Evolutionary conservation across 2,329 filamentous ascomycete genomes (phyloP), one percentile per base, ranked within the genome.

Genomic region (Setomelanomma holmii): DNA sequence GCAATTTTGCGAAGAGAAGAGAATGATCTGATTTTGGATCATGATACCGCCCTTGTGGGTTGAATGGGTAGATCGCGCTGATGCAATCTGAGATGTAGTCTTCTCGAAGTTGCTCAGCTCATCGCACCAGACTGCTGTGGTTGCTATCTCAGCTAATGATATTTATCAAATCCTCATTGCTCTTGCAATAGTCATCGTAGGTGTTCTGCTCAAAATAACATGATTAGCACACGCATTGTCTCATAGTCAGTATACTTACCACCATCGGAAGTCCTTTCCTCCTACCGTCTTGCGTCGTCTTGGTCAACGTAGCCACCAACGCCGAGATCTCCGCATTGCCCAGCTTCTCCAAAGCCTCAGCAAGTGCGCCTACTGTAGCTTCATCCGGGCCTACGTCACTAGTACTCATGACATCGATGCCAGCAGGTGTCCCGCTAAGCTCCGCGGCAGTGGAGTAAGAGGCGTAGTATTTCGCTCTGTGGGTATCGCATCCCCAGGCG

Each of bases 401-500:
- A 7, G 48, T 51, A n/a, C 57, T 59, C 55, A 63, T 49, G 27
- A 64, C 30, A 27, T 62, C 59, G 34, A 64, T 55, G 3, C 57
- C 59, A 3, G 55, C 38, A 2, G 57, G 57, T 14, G 60, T 62
- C 4, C 44, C 14, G 1, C 53, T 60, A 7, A 43, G 22, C 10
- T 48, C 40, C 4, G 47, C 44, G 4, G 47, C 46, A 1, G 57
- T 61, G 1, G 60, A 51, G 22, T 64, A 62, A 8, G 47, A 51
- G 2, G 48, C 40, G 27, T 61, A 61, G 38, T 61, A 64, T 2
- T 45, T 44, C 6, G 40, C 20, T 12, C 45, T 23, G 14, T 45
- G 51, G 3, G 10, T 38, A 35, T 64, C 61, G 30, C 60, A 61
- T 10, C 61, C 61, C 61, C 61, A 64, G 3, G 49, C 55, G n/a